A percentile compares a stretch with the other conserved stretches of the same genome.
These are phyloP conservation scores for Artemisia tridentata DNA, from an alignment of 129 eudicot genomes.

Conservation along the genomic window DNA sequence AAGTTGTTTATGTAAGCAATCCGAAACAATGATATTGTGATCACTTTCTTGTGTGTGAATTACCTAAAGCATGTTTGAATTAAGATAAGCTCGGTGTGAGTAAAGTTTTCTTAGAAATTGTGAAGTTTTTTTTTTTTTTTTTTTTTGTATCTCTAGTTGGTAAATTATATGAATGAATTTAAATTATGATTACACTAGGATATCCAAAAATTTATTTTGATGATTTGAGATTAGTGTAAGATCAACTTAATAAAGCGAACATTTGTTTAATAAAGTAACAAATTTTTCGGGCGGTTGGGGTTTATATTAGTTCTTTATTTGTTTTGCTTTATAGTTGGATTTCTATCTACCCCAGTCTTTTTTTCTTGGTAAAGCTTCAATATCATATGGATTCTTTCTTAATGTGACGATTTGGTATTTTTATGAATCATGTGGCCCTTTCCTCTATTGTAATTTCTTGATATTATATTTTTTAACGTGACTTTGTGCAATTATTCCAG, in stretches of 20 bases:
- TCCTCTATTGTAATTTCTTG: too few relatives aligned
- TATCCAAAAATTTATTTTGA: too few relatives aligned
- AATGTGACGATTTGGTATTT: background rate
- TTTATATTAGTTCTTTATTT: background rate
- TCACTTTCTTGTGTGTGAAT: slow-evolving; percentile 9
- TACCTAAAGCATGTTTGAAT: background rate
- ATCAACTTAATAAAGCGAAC: too few relatives aligned
- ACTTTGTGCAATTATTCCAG: too few relatives aligned
- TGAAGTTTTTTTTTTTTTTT: too few relatives aligned
- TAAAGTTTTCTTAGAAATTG: too few relatives aligned
- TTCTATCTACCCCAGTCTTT: background rate
- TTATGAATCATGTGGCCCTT: background rate
- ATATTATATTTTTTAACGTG: too few relatives aligned
- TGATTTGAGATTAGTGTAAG: too few relatives aligned
- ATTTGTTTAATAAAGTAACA: background rate
- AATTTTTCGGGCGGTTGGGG: slow-evolving; percentile 1
- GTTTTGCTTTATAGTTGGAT: slow-evolving; percentile 7
- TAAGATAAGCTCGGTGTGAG: too few relatives aligned
- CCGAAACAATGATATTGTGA: background rate
- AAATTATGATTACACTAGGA: background rate
- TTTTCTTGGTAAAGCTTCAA: slow-evolving; percentile 10
- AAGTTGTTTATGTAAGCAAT: too few relatives aligned
- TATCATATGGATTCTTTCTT: slow-evolving; percentile 1
- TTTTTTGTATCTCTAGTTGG: background rate
- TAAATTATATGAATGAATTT: background rate